Evolutionary conservation across 148 eudicot genomes (phyloP).

Genomic region (Tetragonia tetragonoides): DNA sequence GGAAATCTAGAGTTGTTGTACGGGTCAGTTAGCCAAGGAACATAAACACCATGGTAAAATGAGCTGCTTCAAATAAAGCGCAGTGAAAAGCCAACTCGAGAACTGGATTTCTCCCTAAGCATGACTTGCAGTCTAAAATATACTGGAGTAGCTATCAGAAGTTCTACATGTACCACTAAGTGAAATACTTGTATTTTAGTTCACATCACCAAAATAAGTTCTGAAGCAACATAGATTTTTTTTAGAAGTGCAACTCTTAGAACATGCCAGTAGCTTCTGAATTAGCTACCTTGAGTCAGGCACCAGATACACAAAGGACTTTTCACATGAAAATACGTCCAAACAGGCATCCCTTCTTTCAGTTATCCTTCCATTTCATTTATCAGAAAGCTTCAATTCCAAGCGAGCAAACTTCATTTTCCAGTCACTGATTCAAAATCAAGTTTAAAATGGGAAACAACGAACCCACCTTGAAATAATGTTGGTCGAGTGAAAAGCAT

Average conservation of each 20-base stretch:
- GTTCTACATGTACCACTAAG: background rate
- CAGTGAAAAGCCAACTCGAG: too few species aligned
- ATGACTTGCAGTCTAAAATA: background rate
- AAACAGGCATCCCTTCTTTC: background rate
- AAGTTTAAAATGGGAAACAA: conserved; percentile 6
- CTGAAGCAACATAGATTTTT: conserved; percentile 1
- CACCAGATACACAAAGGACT: background rate
- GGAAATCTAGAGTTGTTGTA: background rate
- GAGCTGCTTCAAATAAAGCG: too few species aligned
- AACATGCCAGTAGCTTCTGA: background rate
- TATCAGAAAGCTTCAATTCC: background rate
- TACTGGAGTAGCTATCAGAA: background rate
- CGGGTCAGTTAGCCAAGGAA: background rate
- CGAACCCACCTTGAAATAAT: conserved; percentile 70
- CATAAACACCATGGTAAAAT: background rate
- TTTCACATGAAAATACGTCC: background rate
- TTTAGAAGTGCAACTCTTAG: background rate
- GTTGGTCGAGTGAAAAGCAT: conserved; percentile 75
- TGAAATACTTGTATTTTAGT: background rate
- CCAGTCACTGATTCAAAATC: background rate
- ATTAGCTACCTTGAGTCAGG: background rate
- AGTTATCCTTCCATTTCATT: background rate
- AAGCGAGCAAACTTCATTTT: conserved; percentile 5
- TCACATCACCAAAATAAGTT: background rate
- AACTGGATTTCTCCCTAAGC: background rate